Base-by-base conservation (phyloP, 2,329 filamentous ascomycete species). In the Claviceps maximensis region DNA sequence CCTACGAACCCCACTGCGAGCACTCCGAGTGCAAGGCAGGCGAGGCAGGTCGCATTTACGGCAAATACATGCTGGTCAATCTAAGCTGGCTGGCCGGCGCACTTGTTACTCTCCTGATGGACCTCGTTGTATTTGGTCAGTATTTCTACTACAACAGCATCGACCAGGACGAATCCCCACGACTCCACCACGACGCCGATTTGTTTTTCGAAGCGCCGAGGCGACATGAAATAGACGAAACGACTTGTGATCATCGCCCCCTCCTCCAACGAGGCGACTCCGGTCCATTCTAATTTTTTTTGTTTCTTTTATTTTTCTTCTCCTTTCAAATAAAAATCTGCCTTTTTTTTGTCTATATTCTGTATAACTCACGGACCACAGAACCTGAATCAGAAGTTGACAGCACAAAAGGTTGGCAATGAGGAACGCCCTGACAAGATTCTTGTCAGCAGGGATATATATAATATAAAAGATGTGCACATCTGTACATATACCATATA, bases 21-120 rank as follows among this genome's bases (percentile, higher is more conserved):
- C 64, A 64, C 27, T 60, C 70, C 58, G 54, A 66, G 15, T 95
- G 90, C 69, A 67, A 66, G 27, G 70, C 75, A 0, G 86, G 83
- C 0, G 88, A 95, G 68, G 79, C 79, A 0, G 64, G 66, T 12
- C 70, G 66, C 1, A 74, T 90, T 13, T 97, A 97, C 67, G 81
- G 79, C 29, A 74, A 76, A 56, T 96, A 97, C 70, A 83, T 97
- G 31, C 77, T 91, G 8, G 86, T 97, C 36, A 98, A 97, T 67
- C 71, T 89, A 31, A 90, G 86, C 58, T 98, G 93, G 93, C 64
- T 98, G 55, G 75, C 89, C 3, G 93, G 93, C 1, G 95, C 90
- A 65, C 75, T 93, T 49, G 89, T 94, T 1, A 96, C 91, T 2
- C 71, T 97, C 53, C 69, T 93, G 53, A 71, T 97, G 58, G 93